phyloP scores from a whole-genome alignment of 2,329 filamentous ascomycete genomes.

The Ascocoryne sarcoides region DNA sequence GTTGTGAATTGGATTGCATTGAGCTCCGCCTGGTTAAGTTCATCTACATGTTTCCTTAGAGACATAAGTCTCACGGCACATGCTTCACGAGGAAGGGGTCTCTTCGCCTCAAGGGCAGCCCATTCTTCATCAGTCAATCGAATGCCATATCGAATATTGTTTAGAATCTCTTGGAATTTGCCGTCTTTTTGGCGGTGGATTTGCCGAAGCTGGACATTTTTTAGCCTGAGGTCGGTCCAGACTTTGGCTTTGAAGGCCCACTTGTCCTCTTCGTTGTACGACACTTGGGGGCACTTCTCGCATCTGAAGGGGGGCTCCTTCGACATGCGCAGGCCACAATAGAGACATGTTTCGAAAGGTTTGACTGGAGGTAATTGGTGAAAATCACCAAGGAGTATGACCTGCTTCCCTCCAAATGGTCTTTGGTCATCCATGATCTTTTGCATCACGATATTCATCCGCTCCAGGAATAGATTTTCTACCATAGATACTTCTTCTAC shows the following conservation, averaged over 20 bases:
- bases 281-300: slow-evolving; percentile 2
- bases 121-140: slow-evolving; percentile 15
- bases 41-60: slow-evolving; percentile 12
- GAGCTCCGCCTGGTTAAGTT: slow-evolving; percentile 5
- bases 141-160: slow-evolving; percentile 21
- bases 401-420: slow-evolving; percentile 24
- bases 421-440: slow-evolving; percentile 1
- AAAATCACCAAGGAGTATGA: slow-evolving; percentile 25
- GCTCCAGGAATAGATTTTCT: slow-evolving; percentile 22
- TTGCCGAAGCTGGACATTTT: slow-evolving; percentile 19
- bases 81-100: slow-evolving; percentile 8
- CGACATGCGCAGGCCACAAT: slow-evolving; percentile 16
- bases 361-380: slow-evolving; percentile 25
- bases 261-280: slow-evolving; percentile 13
- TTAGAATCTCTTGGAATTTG: slow-evolving; percentile 20
- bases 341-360: slow-evolving; percentile 20
- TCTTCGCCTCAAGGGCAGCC: slow-evolving; percentile 13
- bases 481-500: slow-evolving; percentile 27
- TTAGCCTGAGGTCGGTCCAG: slow-evolving; percentile 17
- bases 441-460: slow-evolving; percentile 18
- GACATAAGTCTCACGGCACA: slow-evolving; percentile 22
- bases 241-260: slow-evolving; percentile 24
- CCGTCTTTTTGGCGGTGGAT: slow-evolving; percentile 25
- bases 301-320: slow-evolving; percentile 1
- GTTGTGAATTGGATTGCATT: slow-evolving; percentile 1